phyloP scores from a whole-genome alignment of 768 basidiomycete genomes.

The Sporobolomyces pararoseus region DNA sequence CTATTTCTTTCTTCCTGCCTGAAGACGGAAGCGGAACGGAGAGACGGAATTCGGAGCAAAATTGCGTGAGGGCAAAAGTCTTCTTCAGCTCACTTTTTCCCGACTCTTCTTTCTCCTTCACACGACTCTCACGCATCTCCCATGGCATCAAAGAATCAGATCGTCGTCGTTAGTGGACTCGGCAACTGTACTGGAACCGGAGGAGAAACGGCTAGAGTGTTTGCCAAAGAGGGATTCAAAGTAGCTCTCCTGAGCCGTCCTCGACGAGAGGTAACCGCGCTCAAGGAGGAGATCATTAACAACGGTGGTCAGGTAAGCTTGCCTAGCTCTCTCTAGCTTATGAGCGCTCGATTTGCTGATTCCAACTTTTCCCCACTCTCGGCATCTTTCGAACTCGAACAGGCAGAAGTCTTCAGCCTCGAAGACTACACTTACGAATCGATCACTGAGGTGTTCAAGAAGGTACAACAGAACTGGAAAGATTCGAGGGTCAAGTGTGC shows the following conservation, averaged over 20 bases:
- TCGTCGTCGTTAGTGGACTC: constrained; percentile 29
- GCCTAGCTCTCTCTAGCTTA: not conserved
- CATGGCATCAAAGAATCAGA: not conserved
- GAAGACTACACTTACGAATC: constrained; percentile 13
- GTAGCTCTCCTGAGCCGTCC: constrained; percentile 36
- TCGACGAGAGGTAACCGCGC: constrained; percentile 22
- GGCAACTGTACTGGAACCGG: constrained; percentile 33
- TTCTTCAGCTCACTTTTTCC: no score
- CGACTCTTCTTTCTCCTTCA: not conserved
- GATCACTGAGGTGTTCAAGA: constrained; percentile 12
- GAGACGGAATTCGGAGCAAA: no score
- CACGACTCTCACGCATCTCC: not conserved
- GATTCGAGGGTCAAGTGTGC: constrained; percentile 21
- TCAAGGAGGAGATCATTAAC: constrained; percentile 19
- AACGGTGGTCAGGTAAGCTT: not conserved
- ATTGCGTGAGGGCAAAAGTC: no score
- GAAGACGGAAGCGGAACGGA: no score
- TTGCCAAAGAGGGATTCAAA: constrained; percentile 8
- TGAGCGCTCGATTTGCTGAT: not conserved
- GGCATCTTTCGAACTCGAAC: not conserved
- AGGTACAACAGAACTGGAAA: constrained; percentile 11
- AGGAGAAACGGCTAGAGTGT: constrained; percentile 21
- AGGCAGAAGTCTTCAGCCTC: constrained; percentile 27
- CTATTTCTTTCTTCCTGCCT: no score
- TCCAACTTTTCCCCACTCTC: not conserved